Evolutionary conservation across 768 basidiomycete genomes (phyloP).

Genomic region (Auriscalpium microsporum): DNA sequence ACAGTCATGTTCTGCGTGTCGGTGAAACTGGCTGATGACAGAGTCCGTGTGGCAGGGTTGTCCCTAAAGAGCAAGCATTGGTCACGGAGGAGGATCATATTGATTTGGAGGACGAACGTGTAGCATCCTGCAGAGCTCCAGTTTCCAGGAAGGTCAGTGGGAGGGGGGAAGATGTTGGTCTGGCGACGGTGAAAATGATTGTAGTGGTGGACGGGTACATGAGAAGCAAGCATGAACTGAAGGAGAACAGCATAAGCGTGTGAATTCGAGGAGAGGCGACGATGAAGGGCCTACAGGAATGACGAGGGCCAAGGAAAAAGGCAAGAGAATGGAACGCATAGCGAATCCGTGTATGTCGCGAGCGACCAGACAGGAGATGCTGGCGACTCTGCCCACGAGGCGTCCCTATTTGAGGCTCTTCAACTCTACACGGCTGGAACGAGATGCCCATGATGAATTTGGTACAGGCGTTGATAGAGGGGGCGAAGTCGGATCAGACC

Average conservation of each 20-base stretch:
- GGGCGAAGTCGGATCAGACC: background rate
- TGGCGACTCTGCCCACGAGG: background rate
- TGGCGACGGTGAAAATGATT: background rate
- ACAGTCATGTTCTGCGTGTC: constrained; percentile 53
- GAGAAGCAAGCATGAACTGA: background rate
- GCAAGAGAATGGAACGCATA: constrained; percentile 3
- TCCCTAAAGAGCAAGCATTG: constrained; percentile 38
- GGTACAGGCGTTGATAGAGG: background rate
- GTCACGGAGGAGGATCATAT: constrained; percentile 22
- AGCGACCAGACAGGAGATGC: background rate
- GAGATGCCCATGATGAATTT: background rate
- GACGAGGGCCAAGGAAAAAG: constrained; percentile 25
- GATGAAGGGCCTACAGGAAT: constrained; percentile 29
- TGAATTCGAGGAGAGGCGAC: background rate
- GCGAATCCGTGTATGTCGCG: background rate
- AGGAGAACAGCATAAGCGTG: background rate
- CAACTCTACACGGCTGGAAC: background rate
- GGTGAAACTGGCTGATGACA: constrained; percentile 38
- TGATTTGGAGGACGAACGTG: constrained; percentile 32
- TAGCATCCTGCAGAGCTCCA: constrained; percentile 59
- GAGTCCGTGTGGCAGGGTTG: constrained; percentile 47
- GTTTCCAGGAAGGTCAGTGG: constrained; percentile 40
- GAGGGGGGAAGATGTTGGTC: constrained; percentile 26
- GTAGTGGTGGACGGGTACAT: constrained; percentile 1
- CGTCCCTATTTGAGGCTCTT: background rate